Evolutionary conservation across 202 grass and related monocot species (phyloP), one percentile per base, ranked within the genome.

Genomic region (Tripidium arundinaceum): DNA sequence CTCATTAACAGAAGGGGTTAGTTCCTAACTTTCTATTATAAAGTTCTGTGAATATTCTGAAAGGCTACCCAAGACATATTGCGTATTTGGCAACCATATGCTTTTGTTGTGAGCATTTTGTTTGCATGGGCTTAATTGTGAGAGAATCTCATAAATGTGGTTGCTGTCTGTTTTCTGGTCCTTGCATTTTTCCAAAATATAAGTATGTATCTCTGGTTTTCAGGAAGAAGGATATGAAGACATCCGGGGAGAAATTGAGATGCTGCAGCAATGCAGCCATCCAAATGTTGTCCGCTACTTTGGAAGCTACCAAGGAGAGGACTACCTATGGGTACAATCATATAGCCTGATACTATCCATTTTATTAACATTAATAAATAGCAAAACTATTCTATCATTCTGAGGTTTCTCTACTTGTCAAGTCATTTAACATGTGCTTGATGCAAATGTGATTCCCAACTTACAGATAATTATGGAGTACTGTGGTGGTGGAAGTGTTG

Each of bases 391-490:
- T 87, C 22, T 39, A 28, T 62, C 72, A 22, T 81, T 49, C 37
- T 12, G 50, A 62, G 62, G 29, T 19, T 64, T 47, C 15, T 37
- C 31, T 63, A 67, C 33, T 49, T 79, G 49, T 65, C 49, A 36
- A 65, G 18, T 76, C 65, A 62, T 65, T 79, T 65, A 83, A 77
- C 65, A 39, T 62, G 16, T 1, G 34, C 4, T 69, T 78, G 29
- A 40, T 76, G 37, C 50, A 33, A 76, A 34, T 76, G 38, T 24
- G 40, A 57, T 61, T 41, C 69, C 59, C 13, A 52, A 74, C 66
- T 78, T 82, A 50, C 86, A 98, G 95, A 98, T 98, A 88, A 83
- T 98, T 80, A 98, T 98, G 95, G 95, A 98, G 70, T 98, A 98
- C 63, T 98, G 95, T 81, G 95, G 95, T 88, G 95, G 95, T 74